phyloP scores from a whole-genome alignment of 148 eudicot genomes.

The Suaeda aralocaspica region DNA sequence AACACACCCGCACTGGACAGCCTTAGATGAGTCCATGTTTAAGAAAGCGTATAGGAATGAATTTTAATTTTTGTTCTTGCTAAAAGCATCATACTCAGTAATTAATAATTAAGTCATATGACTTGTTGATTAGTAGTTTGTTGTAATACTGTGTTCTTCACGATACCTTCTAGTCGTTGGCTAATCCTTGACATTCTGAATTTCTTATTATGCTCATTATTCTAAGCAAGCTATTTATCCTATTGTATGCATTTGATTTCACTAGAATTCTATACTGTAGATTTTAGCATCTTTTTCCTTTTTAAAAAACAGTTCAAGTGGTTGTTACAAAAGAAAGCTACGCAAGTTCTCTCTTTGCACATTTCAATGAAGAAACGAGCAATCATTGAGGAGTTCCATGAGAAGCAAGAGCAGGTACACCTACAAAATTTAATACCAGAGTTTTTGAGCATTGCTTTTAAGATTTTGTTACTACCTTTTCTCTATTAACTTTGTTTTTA shows the following conservation, averaged over 20 bases:
- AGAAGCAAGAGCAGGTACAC: conserved; percentile 88
- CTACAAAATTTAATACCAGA: background rate
- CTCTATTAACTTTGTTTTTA: background rate
- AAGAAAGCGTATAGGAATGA: background rate
- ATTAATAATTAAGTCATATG: background rate
- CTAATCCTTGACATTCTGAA: background rate
- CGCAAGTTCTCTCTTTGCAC: conserved; percentile 87
- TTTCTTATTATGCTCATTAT: background rate
- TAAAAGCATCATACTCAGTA: background rate
- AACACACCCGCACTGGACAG: background rate
- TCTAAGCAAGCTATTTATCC: background rate
- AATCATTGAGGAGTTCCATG: conserved; percentile 76
- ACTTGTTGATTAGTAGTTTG: background rate
- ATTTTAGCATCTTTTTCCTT: background rate
- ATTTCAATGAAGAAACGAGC: conserved; percentile 80
- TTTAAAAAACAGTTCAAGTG: conserved; percentile 65
- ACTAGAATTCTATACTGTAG: background rate
- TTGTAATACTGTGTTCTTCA: background rate
- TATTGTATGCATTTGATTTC: background rate
- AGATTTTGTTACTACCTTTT: background rate
- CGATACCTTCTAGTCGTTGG: background rate
- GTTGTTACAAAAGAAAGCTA: conserved; percentile 78
- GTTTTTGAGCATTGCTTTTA: background rate
- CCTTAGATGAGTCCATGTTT: background rate
- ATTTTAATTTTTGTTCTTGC: background rate